Evolutionary conservation across 176 grass and related monocot genomes (phyloP), one percentile per base, ranked within the genome.

Genomic region (Canna indica): DNA sequence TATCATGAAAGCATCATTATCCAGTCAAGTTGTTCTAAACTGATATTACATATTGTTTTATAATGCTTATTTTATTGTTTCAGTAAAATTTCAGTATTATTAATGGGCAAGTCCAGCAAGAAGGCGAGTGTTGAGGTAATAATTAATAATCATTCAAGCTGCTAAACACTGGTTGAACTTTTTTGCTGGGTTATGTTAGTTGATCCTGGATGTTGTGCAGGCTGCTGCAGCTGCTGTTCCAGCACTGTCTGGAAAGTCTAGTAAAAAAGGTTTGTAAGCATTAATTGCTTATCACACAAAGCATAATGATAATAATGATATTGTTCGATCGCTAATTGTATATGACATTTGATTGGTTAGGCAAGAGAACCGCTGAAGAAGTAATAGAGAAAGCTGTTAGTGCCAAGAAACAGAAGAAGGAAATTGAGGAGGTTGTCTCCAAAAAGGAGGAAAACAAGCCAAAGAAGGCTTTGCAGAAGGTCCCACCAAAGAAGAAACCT

Each of bases 341-440:
- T 11, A 12, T n/a, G 26, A 2, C 54, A 16, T 64, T 53, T 32
- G 5, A 73, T 80, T 69, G 18, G 53, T 26, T 78, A 95, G 91
- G 84, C 53, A 90, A 95, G 78, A 77, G 87, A 20, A 85, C 81
- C 26, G 87, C 85, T 20, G 82, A 75, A 60, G 82, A 82, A 45
- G 72, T 77, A 81, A 66, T 88, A 71, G 72, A 81, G 76, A 88
- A 88, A 75, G 74, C 77, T 1, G 61, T 79, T 36, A 85, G 75
- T 76, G 77, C 85, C 11, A 95, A 95, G 78, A 95, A 85, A 80
- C 64, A 77, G 64, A 95, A 90, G 87, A 84, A 70, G 22, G 73
- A 77, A 24, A 41, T 67, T 30, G 28, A 57, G 47, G 34, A 75
- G 36, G 44, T 71, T 64, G 44, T 68, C 18, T 22, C 16, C 2